Base-by-base conservation (phyloP, 2,329 filamentous ascomycete genomes). In the Scedosporium apiospermum region DNA sequence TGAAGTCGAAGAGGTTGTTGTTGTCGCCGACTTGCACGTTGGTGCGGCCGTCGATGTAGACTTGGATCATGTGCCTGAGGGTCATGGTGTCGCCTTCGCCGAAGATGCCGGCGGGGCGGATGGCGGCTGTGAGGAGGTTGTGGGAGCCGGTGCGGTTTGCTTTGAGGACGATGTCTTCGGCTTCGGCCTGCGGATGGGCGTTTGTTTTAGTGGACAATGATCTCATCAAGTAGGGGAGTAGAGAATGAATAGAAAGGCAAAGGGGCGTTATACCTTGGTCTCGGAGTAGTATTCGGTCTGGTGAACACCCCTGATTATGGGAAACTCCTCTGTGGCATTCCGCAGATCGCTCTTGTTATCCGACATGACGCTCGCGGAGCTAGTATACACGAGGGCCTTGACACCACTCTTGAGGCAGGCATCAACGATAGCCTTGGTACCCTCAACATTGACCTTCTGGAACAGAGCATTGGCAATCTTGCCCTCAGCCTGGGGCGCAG, bases 91-190 rank as follows among this genome's bases (percentile, higher is more conserved):
- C 95, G 69, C 90, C 90, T 71, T 95, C 91, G 69, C 93, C 93
- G 71, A 96, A 91, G 73, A 98, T 96, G 67, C 91, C 91, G 12
- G 91, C 89, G 6, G 93, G 91, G 16, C 95, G 90, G 66, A 98
- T 83, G 34, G 92, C 82, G 70, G 84, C 84, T n/a, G 92, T 96
- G 9, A 90, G 80, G 74, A 96, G 85, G 53, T 78, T 77, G 60
- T 80, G 77, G 62, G 81, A 68, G 69, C 75, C 79, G 60, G 77
- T 67, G 65, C 87, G 85, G 80, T 91, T 95, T 70, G 89, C 89
- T 61, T 84, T 79, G 62, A 97, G 80, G 67, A 96, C 91, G 61
- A 92, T 78, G 65, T 87, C 80, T 79, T 98, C 93, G 58, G 93
- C 93, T 65, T 88, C 82, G 63, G 90, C 88, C 89, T 80, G 51